These are phyloP conservation scores for Leccinum sublutescens DNA, from an alignment of 768 basidiomycete species.

Conservation along the genomic window DNA sequence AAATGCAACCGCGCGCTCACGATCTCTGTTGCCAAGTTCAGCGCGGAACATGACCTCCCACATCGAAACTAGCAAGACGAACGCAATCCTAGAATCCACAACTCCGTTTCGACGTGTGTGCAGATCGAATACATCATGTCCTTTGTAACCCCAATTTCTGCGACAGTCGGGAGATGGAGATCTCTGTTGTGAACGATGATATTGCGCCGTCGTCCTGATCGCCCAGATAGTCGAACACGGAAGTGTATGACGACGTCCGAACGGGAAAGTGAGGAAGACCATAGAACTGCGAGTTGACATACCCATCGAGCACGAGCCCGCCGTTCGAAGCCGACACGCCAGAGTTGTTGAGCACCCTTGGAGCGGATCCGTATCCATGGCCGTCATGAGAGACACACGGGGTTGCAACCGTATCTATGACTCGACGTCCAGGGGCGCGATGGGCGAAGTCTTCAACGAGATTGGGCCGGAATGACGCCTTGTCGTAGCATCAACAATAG, in stretches of 20 bases:
- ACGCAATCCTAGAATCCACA: not conserved
- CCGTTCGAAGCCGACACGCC: conserved; percentile 76
- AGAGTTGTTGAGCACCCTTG: conserved; percentile 68
- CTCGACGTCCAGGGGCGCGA: conserved; percentile 46
- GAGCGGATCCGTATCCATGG: conserved; percentile 32
- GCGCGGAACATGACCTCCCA: conserved; percentile 98
- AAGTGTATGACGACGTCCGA: too few relatives aligned
- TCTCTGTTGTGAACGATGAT: too few relatives aligned
- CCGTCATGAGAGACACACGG: conserved; percentile 33
- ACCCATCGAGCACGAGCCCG: conserved; percentile 60
- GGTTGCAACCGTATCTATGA: conserved; percentile 42
- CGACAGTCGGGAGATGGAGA: too few relatives aligned
- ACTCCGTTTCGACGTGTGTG: too few relatives aligned
- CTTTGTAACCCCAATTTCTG: too few relatives aligned
- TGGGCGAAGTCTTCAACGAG: conserved; percentile 57
- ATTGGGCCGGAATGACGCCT: conserved; percentile 57
- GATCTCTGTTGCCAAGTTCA: conserved; percentile 78
- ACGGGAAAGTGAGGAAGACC: not conserved
- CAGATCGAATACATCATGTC: too few relatives aligned
- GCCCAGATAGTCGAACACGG: conserved; percentile 27
- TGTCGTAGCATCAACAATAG: conserved; percentile 66
- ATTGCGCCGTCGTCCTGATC: too few relatives aligned
- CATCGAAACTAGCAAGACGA: conserved; percentile 60
- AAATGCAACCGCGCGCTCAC: conserved; percentile 64
- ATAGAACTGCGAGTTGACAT: conserved; percentile 16